Evolutionary conservation across 371 early-diverging fungal genomes (phyloP), one percentile per base, ranked within the genome.

Genomic region (Vairimorpha necatrix): DNA sequence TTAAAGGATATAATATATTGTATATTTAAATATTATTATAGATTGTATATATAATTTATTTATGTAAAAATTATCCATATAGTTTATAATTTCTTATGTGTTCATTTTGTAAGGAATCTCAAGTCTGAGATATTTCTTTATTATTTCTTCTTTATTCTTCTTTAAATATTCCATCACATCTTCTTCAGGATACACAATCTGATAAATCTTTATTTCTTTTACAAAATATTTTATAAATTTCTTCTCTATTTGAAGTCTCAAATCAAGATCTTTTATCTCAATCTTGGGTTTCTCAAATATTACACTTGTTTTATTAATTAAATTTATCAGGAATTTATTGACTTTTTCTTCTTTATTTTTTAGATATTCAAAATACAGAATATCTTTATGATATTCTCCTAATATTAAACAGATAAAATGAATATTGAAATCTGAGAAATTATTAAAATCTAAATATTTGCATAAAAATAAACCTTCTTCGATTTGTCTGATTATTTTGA

Each of bases 111-210:
- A 16, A 9, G 9, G 22, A n/a, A 53, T 56, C 20, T 56, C 28
- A 3, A 56, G 1, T 28, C 13, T 56, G 7, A 28, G 11, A 56
- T 9, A 22, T 39, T 56, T 69, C 14, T 53, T 24, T 13, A 50
- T 53, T 13, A 69, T 47, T 54, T 69, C 56, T 50, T 13, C 0
- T 69, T 50, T 56, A 56, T 54, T 69, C 2, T 30, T 56, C 14
- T 28, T n/a, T 11, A 50, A 34, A 30, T 53, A 20, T 32, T 60
- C 34, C 47, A 54, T 6, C 26, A 46, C 13, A 26, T 48, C 32
- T 22, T 36, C 34, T 14, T 69, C n/a, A 54, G 32, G 26, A 54
- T 69, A 16, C 2, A 2, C 24, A 39, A 20, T 69, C 56, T 69
- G 26, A 24, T 50, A 50, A 11, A 69, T 32, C 9, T n/a, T 6